Conservation (phyloP, 352 stramenopile species). For the Pilasporangium apinafurcum region DNA sequence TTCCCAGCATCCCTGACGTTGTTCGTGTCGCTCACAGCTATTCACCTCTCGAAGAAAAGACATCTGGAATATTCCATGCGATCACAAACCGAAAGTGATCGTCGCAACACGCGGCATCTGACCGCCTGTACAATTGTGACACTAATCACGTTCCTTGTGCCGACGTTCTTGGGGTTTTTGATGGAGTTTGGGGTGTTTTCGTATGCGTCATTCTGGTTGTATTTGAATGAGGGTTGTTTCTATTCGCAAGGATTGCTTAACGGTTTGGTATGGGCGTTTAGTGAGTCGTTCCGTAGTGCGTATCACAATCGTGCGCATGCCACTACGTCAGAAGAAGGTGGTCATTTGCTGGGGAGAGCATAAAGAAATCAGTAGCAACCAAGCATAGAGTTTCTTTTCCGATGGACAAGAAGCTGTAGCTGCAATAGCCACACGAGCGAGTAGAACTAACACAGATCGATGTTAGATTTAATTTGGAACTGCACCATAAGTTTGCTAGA, state of each 20-base stretch:
- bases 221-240: constrained; percentile 56
- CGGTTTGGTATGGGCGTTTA: constrained; percentile 54
- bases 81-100: constrained; percentile 23
- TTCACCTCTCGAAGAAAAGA: constrained; percentile 22
- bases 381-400: too few species aligned
- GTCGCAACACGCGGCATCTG: constrained; percentile 37
- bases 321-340: too few species aligned
- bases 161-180: constrained; percentile 29
- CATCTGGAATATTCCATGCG: background rate
- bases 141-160: constrained; percentile 27
- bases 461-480: too few species aligned
- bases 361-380: too few species aligned
- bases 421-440: too few species aligned
- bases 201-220: constrained; percentile 32
- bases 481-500: too few species aligned
- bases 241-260: constrained; percentile 58
- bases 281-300: constrained; percentile 37
- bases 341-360: too few species aligned
- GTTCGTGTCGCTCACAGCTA: constrained; percentile 19
- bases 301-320: constrained; percentile 21
- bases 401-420: too few species aligned
- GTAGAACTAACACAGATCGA: too few species aligned
- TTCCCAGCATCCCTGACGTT: constrained; percentile 35
- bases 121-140: constrained; percentile 39
- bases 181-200: constrained; percentile 27